phyloP scores from a whole-genome alignment of 2,329 filamentous ascomycete species.

The Didymella arachidicola region DNA sequence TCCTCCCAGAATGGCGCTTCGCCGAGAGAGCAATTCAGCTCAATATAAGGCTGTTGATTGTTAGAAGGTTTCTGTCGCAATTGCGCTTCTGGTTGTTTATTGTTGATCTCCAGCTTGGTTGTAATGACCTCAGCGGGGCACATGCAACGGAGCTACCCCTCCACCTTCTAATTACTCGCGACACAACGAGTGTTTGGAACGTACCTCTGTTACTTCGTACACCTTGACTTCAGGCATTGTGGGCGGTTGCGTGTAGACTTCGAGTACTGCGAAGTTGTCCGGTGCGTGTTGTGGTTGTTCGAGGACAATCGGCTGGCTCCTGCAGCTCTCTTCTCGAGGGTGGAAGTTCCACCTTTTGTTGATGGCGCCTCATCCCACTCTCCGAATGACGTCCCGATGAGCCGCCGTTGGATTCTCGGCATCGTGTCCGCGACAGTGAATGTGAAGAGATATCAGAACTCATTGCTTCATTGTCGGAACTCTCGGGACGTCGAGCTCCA shows the following conservation, averaged over 20 bases:
- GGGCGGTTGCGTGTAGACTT: slow-evolving; percentile 24
- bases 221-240: slow-evolving; percentile 44
- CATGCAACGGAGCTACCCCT: slow-evolving; percentile 34
- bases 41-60: slow-evolving; percentile 59
- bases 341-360: slow-evolving; percentile 45
- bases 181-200: slow-evolving; percentile 20
- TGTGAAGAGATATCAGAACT: background rate
- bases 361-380: slow-evolving; percentile 37
- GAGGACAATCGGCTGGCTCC: background rate
- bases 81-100: background rate
- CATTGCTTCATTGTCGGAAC: background rate
- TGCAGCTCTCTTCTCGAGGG: slow-evolving; percentile 24
- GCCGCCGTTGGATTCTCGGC: slow-evolving; percentile 22
- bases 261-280: slow-evolving; percentile 3
- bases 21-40: slow-evolving; percentile 70
- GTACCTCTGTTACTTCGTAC: slow-evolving; percentile 49
- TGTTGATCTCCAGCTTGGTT: slow-evolving; percentile 3
- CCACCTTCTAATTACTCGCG: slow-evolving; percentile 22
- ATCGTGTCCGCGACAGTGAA: background rate
- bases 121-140: slow-evolving; percentile 36
- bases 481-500: slow-evolving; percentile 8
- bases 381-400: slow-evolving; percentile 43
- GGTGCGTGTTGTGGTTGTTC: slow-evolving; percentile 18
- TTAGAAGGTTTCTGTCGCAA: slow-evolving; percentile 19
- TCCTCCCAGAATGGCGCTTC: slow-evolving; percentile 79